Conservation (phyloP, 192 early-diverging fungal species). For the Rhizophagus clarus region DNA sequence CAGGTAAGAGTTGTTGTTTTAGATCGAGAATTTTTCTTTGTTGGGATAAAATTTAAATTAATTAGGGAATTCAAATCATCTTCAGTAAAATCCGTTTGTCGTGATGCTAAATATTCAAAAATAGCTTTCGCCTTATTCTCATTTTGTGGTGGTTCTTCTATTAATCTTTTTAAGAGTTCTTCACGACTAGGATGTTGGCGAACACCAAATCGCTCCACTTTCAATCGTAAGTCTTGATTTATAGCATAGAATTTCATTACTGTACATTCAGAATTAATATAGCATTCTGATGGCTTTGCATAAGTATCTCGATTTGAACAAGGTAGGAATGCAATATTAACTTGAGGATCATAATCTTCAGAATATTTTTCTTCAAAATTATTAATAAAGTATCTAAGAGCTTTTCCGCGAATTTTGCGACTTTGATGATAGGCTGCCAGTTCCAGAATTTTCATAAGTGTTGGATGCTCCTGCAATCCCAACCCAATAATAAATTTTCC, state of each 20-base stretch:
- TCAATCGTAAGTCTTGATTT: constrained; percentile 48
- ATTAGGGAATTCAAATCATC: constrained; percentile 57
- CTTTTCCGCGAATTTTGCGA: constrained; percentile 44
- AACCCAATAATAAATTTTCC: constrained; percentile 52
- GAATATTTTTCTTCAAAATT: constrained; percentile 63
- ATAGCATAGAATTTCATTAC: constrained; percentile 73
- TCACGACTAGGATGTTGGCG: constrained; percentile 53
- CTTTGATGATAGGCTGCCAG: constrained; percentile 41
- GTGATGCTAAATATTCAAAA: constrained; percentile 70
- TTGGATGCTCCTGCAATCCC: constrained; percentile 49
- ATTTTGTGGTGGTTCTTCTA: constrained; percentile 32
- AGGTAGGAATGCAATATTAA: constrained; percentile 67
- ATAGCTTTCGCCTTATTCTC: constrained; percentile 49
- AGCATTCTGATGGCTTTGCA: constrained; percentile 65
- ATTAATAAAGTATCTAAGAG: constrained; percentile 73
- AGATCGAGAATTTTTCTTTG: constrained; percentile 15
- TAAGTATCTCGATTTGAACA: constrained; percentile 41
- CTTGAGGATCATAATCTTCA: constrained; percentile 45
- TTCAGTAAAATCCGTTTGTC: constrained; percentile 58
- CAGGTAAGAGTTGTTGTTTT: not conserved
- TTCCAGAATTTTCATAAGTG: constrained; percentile 41
- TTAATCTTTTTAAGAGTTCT: constrained; percentile 43
- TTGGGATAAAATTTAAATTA: constrained; percentile 64
- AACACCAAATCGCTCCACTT: constrained; percentile 69
- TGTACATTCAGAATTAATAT: constrained; percentile 55